Base-by-base conservation (phyloP, 495 filamentous ascomycete genomes). In the Friedmanniomyces endolithicus region DNA sequence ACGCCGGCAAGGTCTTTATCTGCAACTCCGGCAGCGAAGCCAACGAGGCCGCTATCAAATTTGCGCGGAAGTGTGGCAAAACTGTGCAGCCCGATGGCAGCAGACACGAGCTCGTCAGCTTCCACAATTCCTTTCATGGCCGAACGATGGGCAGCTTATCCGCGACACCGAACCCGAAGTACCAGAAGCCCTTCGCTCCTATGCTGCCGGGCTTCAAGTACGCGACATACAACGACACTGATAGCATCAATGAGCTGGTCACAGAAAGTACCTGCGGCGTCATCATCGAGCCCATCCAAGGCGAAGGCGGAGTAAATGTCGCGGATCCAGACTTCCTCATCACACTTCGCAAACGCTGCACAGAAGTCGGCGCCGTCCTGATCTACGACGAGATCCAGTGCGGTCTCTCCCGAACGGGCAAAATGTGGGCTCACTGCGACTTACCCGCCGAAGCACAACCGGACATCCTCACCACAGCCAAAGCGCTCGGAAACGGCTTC, bases 381-480 rank as follows among this genome's bases (percentile, higher is more conserved):
- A 84, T 94, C 63, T 94, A 87, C 71, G 92, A 98, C 58, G 92
- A 98, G 74, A 97, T 98, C 60, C 88, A 98, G 71, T 95, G 87
- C 65, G 92, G 92, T 31, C 74, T 97, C 6, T 81, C 81, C 20
- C 81, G 92, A 24, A 96, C 94, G 0, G 92, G 92, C 24, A 70
- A 72, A 24, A 73, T 98, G 63, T 98, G 92, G 92, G 94, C 92
- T 0, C 92, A 98, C 63, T 65, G 71, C 7, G 57, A 55, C 33
- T 76, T 94, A 25, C 86, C 87, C 1, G 70, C 72, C 57, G 83
- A 84, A 50, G 86, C 87, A 1, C 94, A 98, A 64, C 92, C 92
- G 17, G 94, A 98, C 66, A 86, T 98, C 63, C 65, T 98, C 54
- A 96, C 90, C 8, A 87, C 83, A 12, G 92, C 92, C 53, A 98